These are phyloP conservation scores for Amanita rubescens DNA, from an alignment of 768 basidiomycete genomes.

Conservation along the genomic window DNA sequence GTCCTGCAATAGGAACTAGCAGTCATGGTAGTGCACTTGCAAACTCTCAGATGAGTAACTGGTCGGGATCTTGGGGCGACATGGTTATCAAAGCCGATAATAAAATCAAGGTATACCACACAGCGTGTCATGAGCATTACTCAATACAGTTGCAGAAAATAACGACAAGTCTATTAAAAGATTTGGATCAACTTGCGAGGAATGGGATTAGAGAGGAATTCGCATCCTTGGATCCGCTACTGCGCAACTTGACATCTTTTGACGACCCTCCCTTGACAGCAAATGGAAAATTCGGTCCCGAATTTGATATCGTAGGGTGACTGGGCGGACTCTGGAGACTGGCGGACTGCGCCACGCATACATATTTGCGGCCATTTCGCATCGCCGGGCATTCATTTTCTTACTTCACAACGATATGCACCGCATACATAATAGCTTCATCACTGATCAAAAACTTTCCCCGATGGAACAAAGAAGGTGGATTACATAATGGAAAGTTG, in stretches of 20 bases:
- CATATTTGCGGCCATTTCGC: too few species aligned
- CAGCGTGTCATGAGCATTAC: background rate
- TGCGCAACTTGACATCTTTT: conserved; percentile 46
- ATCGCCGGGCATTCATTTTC: too few species aligned
- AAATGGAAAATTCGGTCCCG: conserved; percentile 22
- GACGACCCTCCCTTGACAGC: conserved; percentile 22
- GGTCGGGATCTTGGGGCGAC: conserved; percentile 61
- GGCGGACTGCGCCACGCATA: too few species aligned
- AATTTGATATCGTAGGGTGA: conserved; percentile 24
- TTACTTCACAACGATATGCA: too few species aligned
- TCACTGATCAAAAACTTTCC: background rate
- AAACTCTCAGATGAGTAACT: conserved; percentile 45
- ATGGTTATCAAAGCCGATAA: conserved; percentile 74
- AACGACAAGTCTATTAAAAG: conserved; percentile 69
- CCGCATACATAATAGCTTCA: background rate
- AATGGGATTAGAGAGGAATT: conserved; percentile 79
- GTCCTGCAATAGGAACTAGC: conserved; percentile 13
- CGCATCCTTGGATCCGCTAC: conserved; percentile 70
- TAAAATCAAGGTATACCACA: conserved; percentile 66
- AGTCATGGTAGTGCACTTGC: conserved; percentile 22
- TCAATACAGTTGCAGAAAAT: conserved; percentile 62
- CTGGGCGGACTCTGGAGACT: too few species aligned
- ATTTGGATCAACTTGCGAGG: conserved; percentile 76
- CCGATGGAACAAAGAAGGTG: conserved; percentile 25
- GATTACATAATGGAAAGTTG: conserved; percentile 36